phyloP scores from a whole-genome alignment of 73 alveolate genomes.

The Tetrahymena borealis region DNA sequence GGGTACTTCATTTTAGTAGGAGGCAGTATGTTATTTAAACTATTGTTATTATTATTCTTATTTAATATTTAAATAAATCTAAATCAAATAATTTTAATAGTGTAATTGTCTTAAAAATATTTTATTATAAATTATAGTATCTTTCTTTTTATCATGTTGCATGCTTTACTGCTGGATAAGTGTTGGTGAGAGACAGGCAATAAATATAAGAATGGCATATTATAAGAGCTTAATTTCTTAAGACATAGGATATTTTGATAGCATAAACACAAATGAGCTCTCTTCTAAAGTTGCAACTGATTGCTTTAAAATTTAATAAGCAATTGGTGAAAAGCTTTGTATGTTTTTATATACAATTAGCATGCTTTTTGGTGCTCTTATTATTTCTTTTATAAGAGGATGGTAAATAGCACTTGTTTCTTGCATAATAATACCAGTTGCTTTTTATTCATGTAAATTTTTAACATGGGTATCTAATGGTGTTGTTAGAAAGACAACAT shows the following conservation, averaged over 20 bases:
- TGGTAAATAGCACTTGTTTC: background rate
- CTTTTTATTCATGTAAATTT: background rate
- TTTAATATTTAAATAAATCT: too few species aligned
- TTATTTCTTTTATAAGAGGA: background rate
- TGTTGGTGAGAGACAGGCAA: background rate
- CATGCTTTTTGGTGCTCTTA: background rate
- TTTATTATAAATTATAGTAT: background rate
- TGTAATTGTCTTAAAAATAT: background rate
- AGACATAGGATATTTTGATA: background rate
- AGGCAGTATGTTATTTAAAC: background rate
- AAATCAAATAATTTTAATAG: too few species aligned
- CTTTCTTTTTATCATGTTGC: background rate
- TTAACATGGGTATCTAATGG: background rate
- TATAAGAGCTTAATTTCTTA: background rate
- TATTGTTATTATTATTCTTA: too few species aligned
- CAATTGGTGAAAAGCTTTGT: background rate
- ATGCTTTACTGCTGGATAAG: background rate
- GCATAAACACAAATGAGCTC: background rate
- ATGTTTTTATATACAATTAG: background rate
- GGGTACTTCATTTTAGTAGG: background rate
- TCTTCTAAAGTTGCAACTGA: background rate
- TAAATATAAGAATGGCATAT: background rate
- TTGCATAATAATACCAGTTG: background rate
- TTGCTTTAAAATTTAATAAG: background rate
- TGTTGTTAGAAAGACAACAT: conserved; percentile 5